phyloP scores from a whole-genome alignment of 2,329 filamentous ascomycete species.

The Thelonectria blattea region DNA sequence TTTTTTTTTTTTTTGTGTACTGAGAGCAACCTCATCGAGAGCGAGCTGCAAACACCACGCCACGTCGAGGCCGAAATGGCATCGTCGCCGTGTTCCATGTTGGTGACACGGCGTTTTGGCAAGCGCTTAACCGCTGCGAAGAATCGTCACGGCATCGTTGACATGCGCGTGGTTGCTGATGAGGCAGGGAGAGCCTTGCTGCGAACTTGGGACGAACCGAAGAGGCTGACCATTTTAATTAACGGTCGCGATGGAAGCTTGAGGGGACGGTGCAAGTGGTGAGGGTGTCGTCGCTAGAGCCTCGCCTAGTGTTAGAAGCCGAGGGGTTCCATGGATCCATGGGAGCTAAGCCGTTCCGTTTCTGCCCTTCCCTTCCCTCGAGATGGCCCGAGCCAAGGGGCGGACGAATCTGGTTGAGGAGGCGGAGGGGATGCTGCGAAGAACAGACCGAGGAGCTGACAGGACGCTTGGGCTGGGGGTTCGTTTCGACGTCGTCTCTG shows the following conservation, averaged over 20 bases:
- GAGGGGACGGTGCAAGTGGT: no score
- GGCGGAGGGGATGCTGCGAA: neutral
- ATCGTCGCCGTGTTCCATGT: neutral
- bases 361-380: neutral
- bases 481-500: slow-evolving; percentile 23
- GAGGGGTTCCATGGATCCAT: slow-evolving; percentile 1
- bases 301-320: slow-evolving; percentile 10
- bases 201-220: neutral
- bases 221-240: no score
- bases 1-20: no score
- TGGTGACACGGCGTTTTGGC: neutral
- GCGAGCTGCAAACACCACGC: neutral
- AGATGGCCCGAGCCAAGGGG: neutral
- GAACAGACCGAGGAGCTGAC: neutral
- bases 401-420: neutral
- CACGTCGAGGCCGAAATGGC: neutral
- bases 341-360: slow-evolving; percentile 24
- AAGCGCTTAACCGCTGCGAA: neutral
- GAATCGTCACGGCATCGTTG: neutral
- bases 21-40: neutral
- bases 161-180: neutral
- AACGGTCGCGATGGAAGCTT: no score
- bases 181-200: neutral
- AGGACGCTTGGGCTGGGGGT: slow-evolving; percentile 25
- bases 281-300: neutral